Percentiles rank a stretch among this genome's conserved stretches.
These are phyloP conservation scores for Endoconidiophora polonica DNA, from an alignment of 2,329 filamentous ascomycete species.

Conservation along the genomic window DNA sequence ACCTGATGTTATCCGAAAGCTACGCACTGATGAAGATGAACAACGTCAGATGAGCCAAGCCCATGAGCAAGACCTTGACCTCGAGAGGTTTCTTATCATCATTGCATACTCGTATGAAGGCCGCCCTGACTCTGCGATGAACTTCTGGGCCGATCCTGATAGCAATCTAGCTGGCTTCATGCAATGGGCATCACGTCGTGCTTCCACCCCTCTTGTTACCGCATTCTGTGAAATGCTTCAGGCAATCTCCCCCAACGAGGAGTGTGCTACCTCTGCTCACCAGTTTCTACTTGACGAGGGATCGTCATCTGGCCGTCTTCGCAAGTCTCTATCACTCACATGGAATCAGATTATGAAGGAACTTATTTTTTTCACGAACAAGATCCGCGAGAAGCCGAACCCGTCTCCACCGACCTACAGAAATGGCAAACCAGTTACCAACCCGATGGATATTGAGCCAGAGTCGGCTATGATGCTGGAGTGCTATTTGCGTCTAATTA, in stretches of 20 bases:
- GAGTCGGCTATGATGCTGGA: constrained; percentile 96
- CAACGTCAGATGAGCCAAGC: constrained; percentile 52
- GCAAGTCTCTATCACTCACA: constrained; percentile 68
- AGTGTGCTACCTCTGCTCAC: constrained; percentile 72
- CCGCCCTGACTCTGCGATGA: constrained; percentile 65
- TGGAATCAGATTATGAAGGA: constrained; percentile 91
- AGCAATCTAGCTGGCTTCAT: constrained; percentile 89
- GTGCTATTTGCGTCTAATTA: constrained; percentile 76
- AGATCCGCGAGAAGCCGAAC: constrained; percentile 55
- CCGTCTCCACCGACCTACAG: constrained; percentile 28
- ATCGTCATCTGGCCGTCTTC: constrained; percentile 53
- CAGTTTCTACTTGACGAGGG: constrained; percentile 80
- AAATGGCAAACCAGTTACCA: constrained; percentile 41
- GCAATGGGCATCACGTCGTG: constrained; percentile 88
- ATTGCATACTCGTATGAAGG: constrained; percentile 85
- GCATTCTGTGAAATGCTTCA: constrained; percentile 95
- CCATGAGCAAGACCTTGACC: constrained; percentile 51
- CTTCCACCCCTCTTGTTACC: constrained; percentile 88
- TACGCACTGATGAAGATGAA: constrained; percentile 80
- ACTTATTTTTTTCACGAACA: constrained; percentile 65
- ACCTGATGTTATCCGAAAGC: constrained; percentile 72
- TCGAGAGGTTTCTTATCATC: constrained; percentile 83
- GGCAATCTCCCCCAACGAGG: constrained; percentile 66
- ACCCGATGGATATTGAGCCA: constrained; percentile 64
- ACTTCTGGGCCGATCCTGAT: constrained; percentile 85